Evolutionary conservation across 768 basidiomycete genomes (phyloP), one percentile per base, ranked within the genome.

Genomic region (Tulasnella sp.): DNA sequence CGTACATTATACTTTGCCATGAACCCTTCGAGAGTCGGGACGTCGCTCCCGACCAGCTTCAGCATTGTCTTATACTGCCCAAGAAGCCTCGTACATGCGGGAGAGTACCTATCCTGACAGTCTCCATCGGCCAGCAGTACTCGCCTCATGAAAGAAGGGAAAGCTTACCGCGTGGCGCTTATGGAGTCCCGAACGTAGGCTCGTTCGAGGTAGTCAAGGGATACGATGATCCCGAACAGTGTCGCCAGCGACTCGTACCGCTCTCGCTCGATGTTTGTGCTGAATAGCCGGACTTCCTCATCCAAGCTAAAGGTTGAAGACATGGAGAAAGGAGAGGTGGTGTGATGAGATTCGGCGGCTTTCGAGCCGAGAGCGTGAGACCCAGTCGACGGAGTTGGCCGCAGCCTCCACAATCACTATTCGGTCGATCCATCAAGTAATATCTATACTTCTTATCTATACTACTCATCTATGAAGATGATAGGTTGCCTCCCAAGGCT

Each of bases 31-130:
- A 97, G 79, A 27, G 80, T 84, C 0, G 81, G 81, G 8, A 93
- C 89, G 21, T 86, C 85, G 55, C 90, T 82, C n/a, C 83, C 84
- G 10, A 98, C 85, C n/a, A 97, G 78, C 72, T 92, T 96, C 62
- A 92, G 74, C 83, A 96, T 90, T 0, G 91, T 93, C 80, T 96
- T 96, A 76, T 96, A 98, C 72, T 96, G 92, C 5, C 91, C 89
- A 12, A 98, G 73, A n/a, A 99, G 74, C 42, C 87, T 80, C 12
- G 90, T 92, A 70, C 94, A 99, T 62, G 92, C 92, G 58, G 92
- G 93, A 63, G 92, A 92, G 70, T 98, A 99, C 77, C 92, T 96
- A 80, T 79, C 70, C 63, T 60, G n/a, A 45, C 29, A 49, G 62
- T 29, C 9, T n/a, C 38, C 9, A 3, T 38, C 34, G 15, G 34